Evolutionary conservation across 306 rosid species (phyloP).

Genomic region (Hippophae rhamnoides): DNA sequence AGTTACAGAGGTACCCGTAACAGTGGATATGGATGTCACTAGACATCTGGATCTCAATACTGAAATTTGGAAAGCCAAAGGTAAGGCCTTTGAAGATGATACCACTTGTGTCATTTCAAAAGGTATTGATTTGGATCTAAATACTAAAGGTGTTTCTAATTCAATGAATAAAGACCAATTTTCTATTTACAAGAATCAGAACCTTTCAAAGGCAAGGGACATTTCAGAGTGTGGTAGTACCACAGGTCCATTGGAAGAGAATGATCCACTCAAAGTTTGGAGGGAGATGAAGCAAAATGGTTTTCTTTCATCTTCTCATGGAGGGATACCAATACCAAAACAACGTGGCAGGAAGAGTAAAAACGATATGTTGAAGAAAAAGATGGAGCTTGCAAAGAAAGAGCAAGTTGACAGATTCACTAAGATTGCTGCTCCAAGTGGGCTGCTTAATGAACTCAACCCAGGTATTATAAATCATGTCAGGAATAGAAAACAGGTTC

Average conservation of each 20-base stretch:
- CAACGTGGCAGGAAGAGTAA: conserved; percentile 67
- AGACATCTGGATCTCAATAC: conserved; percentile 46
- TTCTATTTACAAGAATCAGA: conserved; percentile 27
- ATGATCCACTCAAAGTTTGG: conserved; percentile 66
- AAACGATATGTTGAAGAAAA: conserved; percentile 51
- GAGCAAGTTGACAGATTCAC: conserved; percentile 77
- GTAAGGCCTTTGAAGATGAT: conserved; percentile 17
- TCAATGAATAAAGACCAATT: conserved; percentile 28
- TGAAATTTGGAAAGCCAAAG: conserved; percentile 26
- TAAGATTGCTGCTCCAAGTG: conserved; percentile 97
- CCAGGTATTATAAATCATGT: conserved; percentile 99
- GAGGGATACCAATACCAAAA: conserved; percentile 83
- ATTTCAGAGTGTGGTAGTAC: conserved; percentile 81
- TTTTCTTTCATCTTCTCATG: conserved; percentile 73
- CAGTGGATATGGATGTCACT: conserved; percentile 20
- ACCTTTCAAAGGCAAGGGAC: conserved; percentile 43
- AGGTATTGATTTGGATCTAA: conserved; percentile 55
- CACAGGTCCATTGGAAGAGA: conserved; percentile 50
- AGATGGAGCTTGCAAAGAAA: conserved; percentile 75
- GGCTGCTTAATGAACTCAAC: conserved; percentile 81
- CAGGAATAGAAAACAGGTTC: conserved; percentile 89
- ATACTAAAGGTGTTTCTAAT: conserved; percentile 58
- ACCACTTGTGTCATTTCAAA: conserved; percentile 10
- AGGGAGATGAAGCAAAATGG: conserved; percentile 88
- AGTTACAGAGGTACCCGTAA: conserved; percentile 29